Base-by-base conservation (phyloP, 768 basidiomycete species). In the Rhizopogon vulgaris region DNA sequence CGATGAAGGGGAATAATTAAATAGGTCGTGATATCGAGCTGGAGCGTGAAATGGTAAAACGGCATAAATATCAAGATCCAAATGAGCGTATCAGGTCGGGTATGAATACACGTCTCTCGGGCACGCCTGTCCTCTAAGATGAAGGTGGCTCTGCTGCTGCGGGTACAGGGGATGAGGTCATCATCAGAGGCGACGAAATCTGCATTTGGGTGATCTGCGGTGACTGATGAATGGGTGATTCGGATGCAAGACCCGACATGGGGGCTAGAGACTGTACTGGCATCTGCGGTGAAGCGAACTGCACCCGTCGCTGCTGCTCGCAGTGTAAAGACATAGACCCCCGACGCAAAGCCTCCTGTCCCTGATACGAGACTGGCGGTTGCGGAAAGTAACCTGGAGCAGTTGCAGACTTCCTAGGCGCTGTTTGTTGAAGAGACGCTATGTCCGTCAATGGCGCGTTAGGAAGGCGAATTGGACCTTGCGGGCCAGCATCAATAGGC, bases 371-470 rank as follows among this genome's bases (percentile, higher is more conserved):
- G 18, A 60, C 28, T 1, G 58, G 48, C 4, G 63, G 55, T 52
- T 67, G 66, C 25, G 67, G 52, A 40, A 71, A 71, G 54, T 72
- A 71, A 52, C 57, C 61, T 2, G 69, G 68, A 9, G 59, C 40
- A 25, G 69, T 63, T 22, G 65, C 61, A 22, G 69, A 53, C 50
- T 71, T 72, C 22, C 71, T 61, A 14, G 71, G 67, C 1, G 56
- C 37, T n/a, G 69, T 68, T 6, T 64, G 69, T 28, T 70, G 69
- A 4, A 77, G 66, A 5, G 82, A 78, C 2, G 83, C 82, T 54
- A 89, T 80, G 62, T 88, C 87, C 11, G 79, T 77, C 36, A 88
- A 73, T 1, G 85, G 84, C 7, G 85, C 79, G 56, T 83, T 85
- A 14, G 87, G 87, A 7, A 89, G 78, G 36, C 87, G 81, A 61